Base-by-base conservation (phyloP, 495 filamentous ascomycete species). In the Darksidea phi region DNA sequence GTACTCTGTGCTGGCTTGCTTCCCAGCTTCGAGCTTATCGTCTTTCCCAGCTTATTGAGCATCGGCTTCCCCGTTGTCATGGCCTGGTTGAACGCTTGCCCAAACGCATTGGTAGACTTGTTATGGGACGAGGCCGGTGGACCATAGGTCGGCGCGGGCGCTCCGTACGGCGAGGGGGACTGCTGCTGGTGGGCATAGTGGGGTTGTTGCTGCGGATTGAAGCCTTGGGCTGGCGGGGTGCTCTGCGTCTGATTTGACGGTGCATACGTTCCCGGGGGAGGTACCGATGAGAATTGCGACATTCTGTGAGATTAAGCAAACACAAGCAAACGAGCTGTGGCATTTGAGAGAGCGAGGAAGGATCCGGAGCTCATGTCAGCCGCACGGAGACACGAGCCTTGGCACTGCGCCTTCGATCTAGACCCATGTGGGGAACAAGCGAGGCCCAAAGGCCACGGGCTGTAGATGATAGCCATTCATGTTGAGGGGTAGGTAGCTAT, bases 51-150 rank as follows among this genome's bases (percentile, higher is more conserved):
- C 48, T 68, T 68, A 36, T 68, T 59, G 45, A 63, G 47, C 34
- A 64, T 50, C 1, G 66, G 66, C 48, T 68, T 68, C 17, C 61
- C 61, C 20, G 61, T 68, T n/a, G 61, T 68, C 13, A 68, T 61
- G 15, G 66, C 66, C 47, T 68, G 66, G 42, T 68, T 57, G 43
- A 68, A 41, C 47, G 61, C 55, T 51, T 50, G 34, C 20, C 61
- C 51, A 23, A 61, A 23, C 6, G 48, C 41, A 10, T 26, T 26
- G 32, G 20, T 24, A 17, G 45, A 11, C 26, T 38, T 49, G 38
- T 61, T 63, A 11, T 46, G 53, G 20, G 34, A 11, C 49, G 53
- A n/a, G 23, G 23, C 23, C 18, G 41, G 41, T 18, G 42, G 23
- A 32, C 28, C 28, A 15, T 46, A 46, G 20, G 46, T 10, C 41